Evolutionary conservation across 441 rosid species (phyloP), one percentile per base, ranked within the genome.

Genomic region (Sinapis alba): DNA sequence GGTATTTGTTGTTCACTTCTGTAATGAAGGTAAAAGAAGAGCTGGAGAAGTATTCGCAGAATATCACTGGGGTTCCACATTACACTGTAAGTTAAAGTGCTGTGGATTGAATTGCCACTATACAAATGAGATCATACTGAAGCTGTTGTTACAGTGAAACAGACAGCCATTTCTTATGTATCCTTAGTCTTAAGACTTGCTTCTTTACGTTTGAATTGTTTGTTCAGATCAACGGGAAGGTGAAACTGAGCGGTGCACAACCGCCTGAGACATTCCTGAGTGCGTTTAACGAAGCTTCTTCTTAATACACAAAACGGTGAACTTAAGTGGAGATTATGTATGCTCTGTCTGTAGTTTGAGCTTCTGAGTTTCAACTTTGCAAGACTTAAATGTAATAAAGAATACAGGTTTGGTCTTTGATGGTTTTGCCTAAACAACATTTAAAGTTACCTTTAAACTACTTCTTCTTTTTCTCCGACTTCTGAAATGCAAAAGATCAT

Each of bases 141-240:
- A 24, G 18, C 62, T 54, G 7, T 53, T 18, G 24, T 58, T 58
- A 58, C 28, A 60, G 36, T 74, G 43, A 68, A 30, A 32, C 68
- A 67, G 21, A 60, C 61, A n/a, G 6, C 45, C 51, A 41, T 5
- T 62, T 51, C 13, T 41, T 26, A 7, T 2, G 6, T 27, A 30
- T 66, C 18, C 26, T 4, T 62, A 34, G 13, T 15, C 67, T 63
- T 8, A 2, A 16, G 12, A 19, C 45, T 8, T 21, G 11, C 19
- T 28, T 19, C 73, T 10, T 6, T 53, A 23, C 13, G 53, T 19
- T 63, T 70, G 21, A 18, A 20, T 34, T 64, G 27, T 21, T 71
- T 83, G 24, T 70, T 76, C 92, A 94, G 98, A 84, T 94, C 41
- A 89, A 90, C 4, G 94, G 90, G 54, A 92, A 90, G 78, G 83